Percentiles rank a stretch among this genome's conserved stretches.
phyloP scores from a whole-genome alignment of 805 yeast genomes.

The Metschnikowia gelsemii region DNA sequence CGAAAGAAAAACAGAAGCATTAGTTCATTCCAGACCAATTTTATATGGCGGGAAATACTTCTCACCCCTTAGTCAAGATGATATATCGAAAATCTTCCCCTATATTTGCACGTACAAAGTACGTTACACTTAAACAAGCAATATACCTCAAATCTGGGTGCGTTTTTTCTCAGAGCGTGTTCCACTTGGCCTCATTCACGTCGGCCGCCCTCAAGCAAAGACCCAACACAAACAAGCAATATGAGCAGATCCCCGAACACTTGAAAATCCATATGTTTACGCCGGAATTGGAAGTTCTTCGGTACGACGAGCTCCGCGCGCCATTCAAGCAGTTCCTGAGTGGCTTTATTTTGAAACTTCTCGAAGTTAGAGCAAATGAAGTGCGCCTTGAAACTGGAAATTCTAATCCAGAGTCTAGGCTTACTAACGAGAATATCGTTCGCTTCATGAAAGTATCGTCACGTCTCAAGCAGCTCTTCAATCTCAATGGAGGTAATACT shows the following conservation, averaged over 20 bases:
- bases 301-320: slow-evolving; percentile 16
- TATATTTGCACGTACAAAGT: too few species aligned
- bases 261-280: slow-evolving; percentile 22
- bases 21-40: too few species aligned
- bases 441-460: slow-evolving; percentile 16
- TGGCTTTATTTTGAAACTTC: slow-evolving; percentile 8
- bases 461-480: slow-evolving; percentile 15
- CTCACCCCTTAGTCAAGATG: not conserved
- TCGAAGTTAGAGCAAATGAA: slow-evolving; percentile 16
- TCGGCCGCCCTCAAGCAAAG: not conserved
- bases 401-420: slow-evolving; percentile 12
- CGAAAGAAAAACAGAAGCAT: too few species aligned
- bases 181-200: not conserved
- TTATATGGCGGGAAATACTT: slow-evolving; percentile 1
- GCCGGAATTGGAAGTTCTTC: slow-evolving; percentile 16
- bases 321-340: slow-evolving; percentile 13
- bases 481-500: slow-evolving; percentile 19
- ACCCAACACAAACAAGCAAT: slow-evolving; percentile 1
- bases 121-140: too few species aligned
- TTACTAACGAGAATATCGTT: slow-evolving; percentile 11
- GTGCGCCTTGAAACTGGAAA: slow-evolving; percentile 8
- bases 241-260: slow-evolving; percentile 24
- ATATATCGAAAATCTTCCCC: too few species aligned
- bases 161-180: not conserved
- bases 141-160: not conserved